Percentiles rank a stretch among this genome's conserved stretches.
Conservation (phyloP, 1,139 yeast genomes). For the Magnusiomyces tetraspermus region DNA sequence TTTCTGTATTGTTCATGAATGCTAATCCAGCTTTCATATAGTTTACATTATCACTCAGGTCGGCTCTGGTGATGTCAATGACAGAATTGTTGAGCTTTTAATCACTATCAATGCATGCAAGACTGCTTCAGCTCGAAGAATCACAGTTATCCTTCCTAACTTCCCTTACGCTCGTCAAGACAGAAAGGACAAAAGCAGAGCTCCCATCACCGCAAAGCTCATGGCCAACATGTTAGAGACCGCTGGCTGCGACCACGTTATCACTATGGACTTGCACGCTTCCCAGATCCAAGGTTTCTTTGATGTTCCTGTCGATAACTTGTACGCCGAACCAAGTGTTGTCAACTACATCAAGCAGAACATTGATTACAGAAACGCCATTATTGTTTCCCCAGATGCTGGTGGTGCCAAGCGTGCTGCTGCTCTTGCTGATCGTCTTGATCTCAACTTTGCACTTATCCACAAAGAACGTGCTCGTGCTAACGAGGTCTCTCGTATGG, state of each 20-base stretch:
- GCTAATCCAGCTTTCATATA: slow-evolving; percentile 20
- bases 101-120: slow-evolving; percentile 94
- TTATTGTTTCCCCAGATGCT: slow-evolving; percentile 94
- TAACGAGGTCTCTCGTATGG: slow-evolving; percentile 91
- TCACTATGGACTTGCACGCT: slow-evolving; percentile 96
- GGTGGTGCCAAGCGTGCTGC: slow-evolving; percentile 97
- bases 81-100: slow-evolving; percentile 73
- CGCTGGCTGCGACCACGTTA: slow-evolving; percentile 95
- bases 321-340: slow-evolving; percentile 92
- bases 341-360: slow-evolving; percentile 77
- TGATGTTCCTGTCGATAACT: slow-evolving; percentile 89
- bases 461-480: slow-evolving; percentile 96
- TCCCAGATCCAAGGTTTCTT: slow-evolving; percentile 97
- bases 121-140: slow-evolving; percentile 89
- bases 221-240: slow-evolving; percentile 93
- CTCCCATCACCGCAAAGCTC: slow-evolving; percentile 93
- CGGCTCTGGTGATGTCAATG: slow-evolving; percentile 85
- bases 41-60: slow-evolving; percentile 77
- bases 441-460: slow-evolving; percentile 87
- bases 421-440: slow-evolving; percentile 83
- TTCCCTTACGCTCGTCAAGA: slow-evolving; percentile 98
- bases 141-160: slow-evolving; percentile 90
- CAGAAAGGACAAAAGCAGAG: slow-evolving; percentile 90
- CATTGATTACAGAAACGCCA: slow-evolving; percentile 56
- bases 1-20: neutral